A percentile compares a stretch with the other conserved stretches of the same genome.
Evolutionary conservation across 371 early-diverging fungal species (phyloP).

Genomic region (Blyttiomyces sp.): DNA sequence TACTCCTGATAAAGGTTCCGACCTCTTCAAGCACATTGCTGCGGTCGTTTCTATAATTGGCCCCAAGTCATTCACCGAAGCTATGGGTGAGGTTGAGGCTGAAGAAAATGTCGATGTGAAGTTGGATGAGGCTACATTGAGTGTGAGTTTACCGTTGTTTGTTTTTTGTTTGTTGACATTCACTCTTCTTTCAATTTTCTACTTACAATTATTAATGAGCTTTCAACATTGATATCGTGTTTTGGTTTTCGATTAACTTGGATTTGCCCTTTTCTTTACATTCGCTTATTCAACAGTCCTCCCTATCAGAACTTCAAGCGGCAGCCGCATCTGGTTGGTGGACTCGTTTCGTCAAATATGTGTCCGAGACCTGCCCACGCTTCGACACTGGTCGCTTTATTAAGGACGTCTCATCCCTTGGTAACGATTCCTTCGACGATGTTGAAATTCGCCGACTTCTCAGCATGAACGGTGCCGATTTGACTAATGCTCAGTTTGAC

Average conservation of each 20-base stretch:
- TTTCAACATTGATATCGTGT: neutral
- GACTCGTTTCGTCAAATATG: neutral
- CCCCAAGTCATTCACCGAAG: neutral
- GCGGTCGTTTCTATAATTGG: neutral
- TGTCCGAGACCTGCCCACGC: neutral
- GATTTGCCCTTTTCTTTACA: too few species aligned
- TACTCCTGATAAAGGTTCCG: neutral
- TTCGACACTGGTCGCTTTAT: neutral
- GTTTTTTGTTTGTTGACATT: neutral
- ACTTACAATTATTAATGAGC: neutral
- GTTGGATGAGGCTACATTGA: too few species aligned
- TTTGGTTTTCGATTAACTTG: too few species aligned
- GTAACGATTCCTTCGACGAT: neutral
- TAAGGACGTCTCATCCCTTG: neutral
- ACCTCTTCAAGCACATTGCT: neutral
- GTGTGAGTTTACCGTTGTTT: neutral
- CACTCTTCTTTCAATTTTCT: neutral
- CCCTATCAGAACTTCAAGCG: neutral
- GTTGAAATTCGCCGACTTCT: neutral
- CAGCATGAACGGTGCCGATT: neutral
- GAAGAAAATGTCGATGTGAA: too few species aligned
- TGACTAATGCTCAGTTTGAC: conserved; percentile 5
- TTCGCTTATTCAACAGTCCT: neutral
- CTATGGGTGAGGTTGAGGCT: too few species aligned
- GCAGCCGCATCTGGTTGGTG: conserved; percentile 6